phyloP scores from a whole-genome alignment of 2,329 filamentous ascomycete species.

The Venturia nashicola region DNA sequence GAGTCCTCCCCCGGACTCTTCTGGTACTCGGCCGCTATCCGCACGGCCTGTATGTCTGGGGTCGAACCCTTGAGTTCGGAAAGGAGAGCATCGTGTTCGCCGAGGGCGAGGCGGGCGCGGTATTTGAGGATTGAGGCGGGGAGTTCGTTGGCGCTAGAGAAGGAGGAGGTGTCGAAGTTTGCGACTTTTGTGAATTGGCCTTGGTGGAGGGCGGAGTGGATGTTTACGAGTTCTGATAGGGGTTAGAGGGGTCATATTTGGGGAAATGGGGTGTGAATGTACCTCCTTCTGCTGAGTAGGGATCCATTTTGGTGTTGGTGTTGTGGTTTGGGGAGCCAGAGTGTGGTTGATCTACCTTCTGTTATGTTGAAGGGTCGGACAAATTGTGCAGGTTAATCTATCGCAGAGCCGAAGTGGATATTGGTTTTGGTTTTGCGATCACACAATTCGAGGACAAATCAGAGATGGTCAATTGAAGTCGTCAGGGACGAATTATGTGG shows the following conservation, averaged over 20 bases:
- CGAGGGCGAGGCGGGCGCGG: conserved; percentile 72
- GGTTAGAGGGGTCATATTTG: neutral
- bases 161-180: conserved; percentile 69
- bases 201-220: conserved; percentile 54
- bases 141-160: conserved; percentile 66
- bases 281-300: conserved; percentile 53
- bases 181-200: conserved; percentile 80
- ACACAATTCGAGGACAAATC: neutral
- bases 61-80: conserved; percentile 46
- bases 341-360: neutral
- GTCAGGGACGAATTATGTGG: neutral
- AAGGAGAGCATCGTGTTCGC: conserved; percentile 62
- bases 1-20: conserved; percentile 22
- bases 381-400: neutral
- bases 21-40: conserved; percentile 56
- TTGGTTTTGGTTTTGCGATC: too few relatives aligned
- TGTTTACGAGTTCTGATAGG: conserved; percentile 46
- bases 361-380: neutral
- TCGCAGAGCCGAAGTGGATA: too few relatives aligned
- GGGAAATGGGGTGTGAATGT: conserved; percentile 6
- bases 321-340: neutral
- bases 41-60: conserved; percentile 65
- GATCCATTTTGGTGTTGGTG: conserved; percentile 36
- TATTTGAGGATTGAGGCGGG: conserved; percentile 67
- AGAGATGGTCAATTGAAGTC: neutral